phyloP scores from a whole-genome alignment of 768 basidiomycete species.

The Collybiopsis luxurians region DNA sequence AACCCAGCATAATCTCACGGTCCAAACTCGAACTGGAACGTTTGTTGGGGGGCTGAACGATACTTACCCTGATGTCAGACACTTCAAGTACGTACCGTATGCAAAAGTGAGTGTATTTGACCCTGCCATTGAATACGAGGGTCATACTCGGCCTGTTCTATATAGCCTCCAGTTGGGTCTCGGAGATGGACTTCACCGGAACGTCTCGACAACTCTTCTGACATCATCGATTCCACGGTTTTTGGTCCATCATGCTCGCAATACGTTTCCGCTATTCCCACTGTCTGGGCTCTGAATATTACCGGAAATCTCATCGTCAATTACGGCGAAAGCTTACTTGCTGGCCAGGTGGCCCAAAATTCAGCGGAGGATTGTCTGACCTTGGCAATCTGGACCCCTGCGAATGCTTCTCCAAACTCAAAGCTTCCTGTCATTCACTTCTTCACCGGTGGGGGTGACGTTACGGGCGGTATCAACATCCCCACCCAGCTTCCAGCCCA shows the following conservation, averaged over 20 bases:
- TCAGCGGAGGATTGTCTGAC: conserved; percentile 14
- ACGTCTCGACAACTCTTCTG: conserved; percentile 1
- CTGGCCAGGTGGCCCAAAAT: conserved; percentile 3
- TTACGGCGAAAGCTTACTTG: conserved; percentile 8
- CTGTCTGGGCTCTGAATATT: conserved; percentile 9
- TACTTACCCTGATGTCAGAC: conserved; percentile 8
- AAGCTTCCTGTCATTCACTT: conserved; percentile 15
- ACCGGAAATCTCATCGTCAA: conserved; percentile 12
- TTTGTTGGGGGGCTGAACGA: conserved; percentile 7
- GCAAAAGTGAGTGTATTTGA: conserved; percentile 1
- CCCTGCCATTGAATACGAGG: not conserved
- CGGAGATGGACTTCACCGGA: conserved; percentile 11
- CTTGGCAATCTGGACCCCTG: conserved; percentile 14
- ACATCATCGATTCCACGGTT: not conserved
- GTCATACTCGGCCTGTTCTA: not conserved
- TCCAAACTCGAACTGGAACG: conserved; percentile 7
- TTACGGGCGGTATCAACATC: conserved; percentile 11
- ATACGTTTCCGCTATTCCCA: conserved; percentile 8
- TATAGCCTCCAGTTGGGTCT: conserved; percentile 10
- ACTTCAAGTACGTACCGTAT: conserved; percentile 11
- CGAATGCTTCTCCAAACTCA: conserved; percentile 3
- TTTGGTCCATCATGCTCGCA: conserved; percentile 12
- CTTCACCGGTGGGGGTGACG: conserved; percentile 11
- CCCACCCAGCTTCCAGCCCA: conserved; percentile 12
- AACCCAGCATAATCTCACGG: not conserved